Conservation (phyloP, 768 basidiomycete species). For the Termitomyces sp. region DNA sequence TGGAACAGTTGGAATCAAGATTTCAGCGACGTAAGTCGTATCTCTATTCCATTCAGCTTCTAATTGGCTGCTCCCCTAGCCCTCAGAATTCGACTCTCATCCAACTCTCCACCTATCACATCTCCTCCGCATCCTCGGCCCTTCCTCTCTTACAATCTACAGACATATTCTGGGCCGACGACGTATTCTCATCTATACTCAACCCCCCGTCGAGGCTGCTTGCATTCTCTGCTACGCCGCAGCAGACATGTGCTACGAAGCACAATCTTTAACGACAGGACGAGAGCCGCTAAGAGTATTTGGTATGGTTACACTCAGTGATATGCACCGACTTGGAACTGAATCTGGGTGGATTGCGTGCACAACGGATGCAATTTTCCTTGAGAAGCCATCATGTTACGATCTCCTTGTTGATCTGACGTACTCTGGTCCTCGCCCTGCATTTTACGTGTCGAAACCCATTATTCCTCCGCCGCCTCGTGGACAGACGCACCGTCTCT, state of each 20-base stretch:
- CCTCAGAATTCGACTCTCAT: slow-evolving; percentile 16
- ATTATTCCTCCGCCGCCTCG: slow-evolving; percentile 28
- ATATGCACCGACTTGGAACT: slow-evolving; percentile 62
- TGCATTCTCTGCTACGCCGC: slow-evolving; percentile 73
- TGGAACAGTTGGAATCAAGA: slow-evolving; percentile 72
- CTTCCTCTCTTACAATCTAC: slow-evolving; percentile 72
- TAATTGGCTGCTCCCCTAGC: background rate
- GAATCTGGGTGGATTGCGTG: slow-evolving; percentile 84
- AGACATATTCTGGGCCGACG: slow-evolving; percentile 72
- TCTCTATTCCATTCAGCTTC: background rate
- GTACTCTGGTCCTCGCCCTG: slow-evolving; percentile 59
- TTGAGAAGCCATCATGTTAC: slow-evolving; percentile 75
- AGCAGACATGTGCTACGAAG: slow-evolving; percentile 43
- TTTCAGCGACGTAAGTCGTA: slow-evolving; percentile 45
- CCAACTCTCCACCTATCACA: slow-evolving; percentile 74
- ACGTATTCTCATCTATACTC: slow-evolving; percentile 74
- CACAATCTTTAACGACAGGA: slow-evolving; percentile 26
- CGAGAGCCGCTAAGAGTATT: slow-evolving; percentile 57
- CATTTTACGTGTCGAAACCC: slow-evolving; percentile 56
- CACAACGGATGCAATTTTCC: slow-evolving; percentile 80
- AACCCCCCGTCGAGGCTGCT: slow-evolving; percentile 75
- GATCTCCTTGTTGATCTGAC: slow-evolving; percentile 80
- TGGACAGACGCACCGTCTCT: slow-evolving; percentile 49
- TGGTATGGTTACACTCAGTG: slow-evolving; percentile 76
- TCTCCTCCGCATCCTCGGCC: slow-evolving; percentile 71